These are phyloP conservation scores for Gynandropsis gynandra DNA, from an alignment of 345 rosid species.

Conservation along the genomic window DNA sequence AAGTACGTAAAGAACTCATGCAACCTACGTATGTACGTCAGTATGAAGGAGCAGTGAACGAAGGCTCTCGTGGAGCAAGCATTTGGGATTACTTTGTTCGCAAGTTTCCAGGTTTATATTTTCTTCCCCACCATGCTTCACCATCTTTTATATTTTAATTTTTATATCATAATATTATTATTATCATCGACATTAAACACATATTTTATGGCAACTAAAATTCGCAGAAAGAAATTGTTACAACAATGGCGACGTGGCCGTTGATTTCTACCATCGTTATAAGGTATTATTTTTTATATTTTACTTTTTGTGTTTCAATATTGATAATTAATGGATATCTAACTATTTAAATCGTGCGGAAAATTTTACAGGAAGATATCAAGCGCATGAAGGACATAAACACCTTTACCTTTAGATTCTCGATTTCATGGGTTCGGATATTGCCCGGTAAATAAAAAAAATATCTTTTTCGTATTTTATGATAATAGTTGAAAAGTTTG, in stretches of 20 bases:
- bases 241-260: constrained; percentile 26
- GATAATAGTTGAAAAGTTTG: neutral
- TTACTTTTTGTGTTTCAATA: no score
- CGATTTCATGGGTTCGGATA: constrained; percentile 51
- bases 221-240: constrained; percentile 29
- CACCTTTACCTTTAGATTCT: constrained; percentile 42
- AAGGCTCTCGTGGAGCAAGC: constrained; percentile 27
- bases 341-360: no score
- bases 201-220: no score
- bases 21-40: neutral
- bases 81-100: constrained; percentile 35
- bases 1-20: no score
- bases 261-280: constrained; percentile 33
- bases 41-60: constrained; percentile 25
- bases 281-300: no score
- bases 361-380: constrained; percentile 32
- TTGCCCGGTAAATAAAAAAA: constrained; percentile 30
- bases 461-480: neutral
- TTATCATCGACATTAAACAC: no score
- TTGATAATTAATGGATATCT: no score
- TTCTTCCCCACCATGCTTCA: no score
- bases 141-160: no score
- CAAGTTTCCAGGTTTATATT: constrained; percentile 28
- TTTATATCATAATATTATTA: no score
- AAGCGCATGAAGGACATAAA: constrained; percentile 33